Conservation (phyloP, 768 basidiomycete species). For the Xerocomellus amylosporus region DNA sequence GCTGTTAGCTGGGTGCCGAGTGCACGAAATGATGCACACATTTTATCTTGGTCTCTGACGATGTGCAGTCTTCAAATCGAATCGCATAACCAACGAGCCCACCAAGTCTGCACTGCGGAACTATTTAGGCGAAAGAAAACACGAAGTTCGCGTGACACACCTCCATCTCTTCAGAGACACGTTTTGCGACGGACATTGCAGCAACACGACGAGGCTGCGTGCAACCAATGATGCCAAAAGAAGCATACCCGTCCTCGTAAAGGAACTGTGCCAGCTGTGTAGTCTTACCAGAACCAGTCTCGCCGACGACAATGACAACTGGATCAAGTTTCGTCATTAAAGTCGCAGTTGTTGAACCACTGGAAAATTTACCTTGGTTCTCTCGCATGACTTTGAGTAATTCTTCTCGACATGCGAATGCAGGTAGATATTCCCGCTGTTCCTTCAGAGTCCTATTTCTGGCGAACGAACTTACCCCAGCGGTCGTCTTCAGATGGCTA, state of each 20-base stretch:
- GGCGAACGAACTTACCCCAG: conserved; percentile 80
- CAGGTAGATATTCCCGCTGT: conserved; percentile 95
- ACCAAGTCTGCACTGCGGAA: conserved; percentile 77
- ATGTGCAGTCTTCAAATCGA: conserved; percentile 97
- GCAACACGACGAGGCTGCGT: conserved; percentile 98
- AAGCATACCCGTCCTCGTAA: conserved; percentile 95
- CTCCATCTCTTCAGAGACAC: conserved; percentile 99
- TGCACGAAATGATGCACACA: conserved; percentile 50
- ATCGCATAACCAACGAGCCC: conserved; percentile 94
- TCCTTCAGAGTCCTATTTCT: conserved; percentile 82
- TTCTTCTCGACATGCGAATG: conserved; percentile 95
- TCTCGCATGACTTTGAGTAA: conserved; percentile 85
- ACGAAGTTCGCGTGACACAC: conserved; percentile 39
- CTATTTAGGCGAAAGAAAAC: conserved; percentile 3
- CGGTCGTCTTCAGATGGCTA: conserved; percentile 78
- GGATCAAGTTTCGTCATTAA: neutral
- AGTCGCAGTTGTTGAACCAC: neutral
- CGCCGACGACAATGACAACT: conserved; percentile 97
- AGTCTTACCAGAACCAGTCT: conserved; percentile 99
- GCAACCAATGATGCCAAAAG: conserved; percentile 88
- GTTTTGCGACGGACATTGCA: conserved; percentile 99
- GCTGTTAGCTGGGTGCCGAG: neutral
- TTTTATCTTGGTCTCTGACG: conserved; percentile 92
- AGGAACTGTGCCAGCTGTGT: conserved; percentile 94
- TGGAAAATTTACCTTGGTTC: conserved; percentile 72